Conservation (phyloP, 2,329 filamentous ascomycete species). For the Epichloe glyceriae region DNA sequence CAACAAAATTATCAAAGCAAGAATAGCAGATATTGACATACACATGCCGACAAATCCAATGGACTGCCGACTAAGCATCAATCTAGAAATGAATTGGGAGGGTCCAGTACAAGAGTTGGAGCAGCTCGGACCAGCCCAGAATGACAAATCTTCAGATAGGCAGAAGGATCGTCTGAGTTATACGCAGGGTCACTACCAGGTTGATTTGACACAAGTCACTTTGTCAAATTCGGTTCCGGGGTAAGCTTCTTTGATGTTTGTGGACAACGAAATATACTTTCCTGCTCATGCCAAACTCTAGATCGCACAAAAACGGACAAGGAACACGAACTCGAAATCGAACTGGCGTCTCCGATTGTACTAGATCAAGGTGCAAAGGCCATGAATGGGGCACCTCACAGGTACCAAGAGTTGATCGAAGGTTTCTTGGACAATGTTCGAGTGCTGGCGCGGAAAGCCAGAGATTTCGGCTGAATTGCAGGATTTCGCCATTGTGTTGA, state of each 20-base stretch:
- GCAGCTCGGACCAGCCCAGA: conserved; percentile 20
- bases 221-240: conserved; percentile 23
- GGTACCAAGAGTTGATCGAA: conserved; percentile 55
- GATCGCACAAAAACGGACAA: conserved; percentile 36
- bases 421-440: conserved; percentile 64
- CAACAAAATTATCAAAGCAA: conserved; percentile 80
- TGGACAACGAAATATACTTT: not conserved
- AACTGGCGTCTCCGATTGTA: conserved; percentile 51
- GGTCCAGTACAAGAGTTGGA: conserved; percentile 50
- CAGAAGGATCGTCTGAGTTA: conserved; percentile 90
- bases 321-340: conserved; percentile 72
- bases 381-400: conserved; percentile 37
- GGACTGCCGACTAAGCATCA: conserved; percentile 89
- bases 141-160: conserved; percentile 42
- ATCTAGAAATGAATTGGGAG: conserved; percentile 81
- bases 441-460: conserved; percentile 36
- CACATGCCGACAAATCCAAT: conserved; percentile 65
- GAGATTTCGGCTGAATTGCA: conserved; percentile 16
- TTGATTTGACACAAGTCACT: conserved; percentile 87
- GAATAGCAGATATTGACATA: conserved; percentile 80
- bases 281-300: conserved; percentile 11
- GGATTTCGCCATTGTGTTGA: not conserved
- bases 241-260: conserved; percentile 17
- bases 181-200: conserved; percentile 71
- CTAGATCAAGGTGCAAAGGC: conserved; percentile 51